Conservation (phyloP, 139 green algal genomes). For the Spirogloea muscicola region DNA sequence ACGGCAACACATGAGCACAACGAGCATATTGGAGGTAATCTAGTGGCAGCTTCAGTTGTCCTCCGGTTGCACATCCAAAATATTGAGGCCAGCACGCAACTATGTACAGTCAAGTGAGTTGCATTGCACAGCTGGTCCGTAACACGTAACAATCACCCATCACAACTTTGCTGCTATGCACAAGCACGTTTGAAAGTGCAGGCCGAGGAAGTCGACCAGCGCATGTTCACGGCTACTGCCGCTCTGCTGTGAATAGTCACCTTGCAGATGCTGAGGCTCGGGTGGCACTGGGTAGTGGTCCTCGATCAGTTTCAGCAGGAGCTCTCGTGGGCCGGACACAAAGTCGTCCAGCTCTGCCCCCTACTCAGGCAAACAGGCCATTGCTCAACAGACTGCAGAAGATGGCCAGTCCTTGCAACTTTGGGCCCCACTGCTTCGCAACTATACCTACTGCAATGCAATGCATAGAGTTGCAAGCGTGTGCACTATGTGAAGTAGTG, state of each 20-base stretch:
- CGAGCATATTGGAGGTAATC: no score
- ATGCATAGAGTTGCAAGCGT: no score
- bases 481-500: no score
- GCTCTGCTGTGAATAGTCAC: neutral
- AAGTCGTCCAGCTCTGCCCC: slow-evolving; percentile 67
- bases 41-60: no score
- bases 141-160: neutral
- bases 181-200: no score
- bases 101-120: neutral
- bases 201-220: neutral
- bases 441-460: no score
- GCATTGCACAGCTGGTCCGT: neutral
- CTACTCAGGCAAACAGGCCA: no score
- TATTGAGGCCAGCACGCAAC: neutral
- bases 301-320: slow-evolving; percentile 59
- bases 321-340: slow-evolving; percentile 65
- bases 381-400: no score
- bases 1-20: no score
- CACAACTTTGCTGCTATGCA: no score
- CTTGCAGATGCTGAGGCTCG: neutral
- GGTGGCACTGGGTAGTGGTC: slow-evolving; percentile 43
- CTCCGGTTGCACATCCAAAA: neutral
- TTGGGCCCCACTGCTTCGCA: no score
- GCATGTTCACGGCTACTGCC: neutral
- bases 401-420: no score